Evolutionary conservation across 495 filamentous ascomycete species (phyloP), one percentile per base, ranked within the genome.

Genomic region (Aspergillus nanangensis): DNA sequence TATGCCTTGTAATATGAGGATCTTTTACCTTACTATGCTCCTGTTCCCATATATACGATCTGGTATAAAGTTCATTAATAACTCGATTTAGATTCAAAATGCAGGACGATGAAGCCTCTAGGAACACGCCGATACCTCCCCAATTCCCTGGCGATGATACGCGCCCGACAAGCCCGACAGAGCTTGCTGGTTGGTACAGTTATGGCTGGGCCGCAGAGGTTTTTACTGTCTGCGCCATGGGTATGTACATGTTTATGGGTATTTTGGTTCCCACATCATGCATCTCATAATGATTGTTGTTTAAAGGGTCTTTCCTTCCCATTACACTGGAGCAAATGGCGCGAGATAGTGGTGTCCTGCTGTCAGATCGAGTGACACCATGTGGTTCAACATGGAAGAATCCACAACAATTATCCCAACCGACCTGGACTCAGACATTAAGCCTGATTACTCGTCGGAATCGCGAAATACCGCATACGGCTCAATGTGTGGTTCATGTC

Each of bases 191-290:
- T 44, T 98, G 92, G 88, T 97, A 96, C 65, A 86, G 86, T 50
- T 97, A 98, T 74, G 88, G 84, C 36, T 98, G 91, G 78, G 93
- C 93, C 15, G 89, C 92, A n/a, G 93, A 98, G 66, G 90, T 95
- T 33, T 98, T 95, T 59, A 88, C 95, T 10, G 87, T 98, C 31
- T 98, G 93, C 62, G 82, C 81, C 9, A 76, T 86, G 61, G 92
- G 91, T 82, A 75, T 75, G 73, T 15, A 24, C 11, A 21, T 52
- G 0, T 39, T 27, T 4, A 27, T 21, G n/a, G 8, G 27, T 19
- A 22, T 44, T 33, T 42, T 15, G 15, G 3, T 11, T 19, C 4
- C 8, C 5, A 15, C n/a, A 19, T n/a, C n/a, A 32, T 8, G 11
- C 31, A 23, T 20, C 9, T 29, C 23, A 24, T 27, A 21, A n/a